These are phyloP conservation scores for Caryopteris hybrid DNA, from an alignment of 305 asterid genomes.

Conservation along the genomic window DNA sequence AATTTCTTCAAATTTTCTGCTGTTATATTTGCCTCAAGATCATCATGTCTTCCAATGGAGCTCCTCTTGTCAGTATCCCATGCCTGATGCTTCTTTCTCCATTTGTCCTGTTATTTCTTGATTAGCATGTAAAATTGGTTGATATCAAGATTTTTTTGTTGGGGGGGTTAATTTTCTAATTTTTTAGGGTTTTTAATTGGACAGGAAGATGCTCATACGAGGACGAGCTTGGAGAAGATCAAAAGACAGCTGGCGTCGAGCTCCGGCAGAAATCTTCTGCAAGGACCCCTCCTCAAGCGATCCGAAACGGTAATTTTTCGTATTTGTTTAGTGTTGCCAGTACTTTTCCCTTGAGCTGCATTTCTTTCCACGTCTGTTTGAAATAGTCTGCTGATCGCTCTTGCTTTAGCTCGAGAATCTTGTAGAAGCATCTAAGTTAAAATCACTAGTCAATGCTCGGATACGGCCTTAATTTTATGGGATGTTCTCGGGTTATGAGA, in stretches of 20 bases:
- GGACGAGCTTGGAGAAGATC: constrained; percentile 96
- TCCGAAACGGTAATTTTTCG: constrained; percentile 73
- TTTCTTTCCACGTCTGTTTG: not conserved
- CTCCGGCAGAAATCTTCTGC: constrained; percentile 87
- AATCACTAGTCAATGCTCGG: not conserved
- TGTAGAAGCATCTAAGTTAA: not conserved
- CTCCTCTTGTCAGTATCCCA: constrained; percentile 46
- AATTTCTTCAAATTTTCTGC: not conserved
- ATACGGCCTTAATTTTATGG: not conserved
- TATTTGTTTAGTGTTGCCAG: not conserved
- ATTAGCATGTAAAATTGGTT: not conserved
- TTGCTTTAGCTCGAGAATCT: constrained; percentile 1
- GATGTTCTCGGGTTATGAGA: no score
- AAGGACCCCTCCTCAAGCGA: constrained; percentile 97
- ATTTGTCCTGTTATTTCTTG: not conserved
- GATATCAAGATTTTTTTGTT: not conserved
- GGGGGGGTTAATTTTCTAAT: constrained; percentile 8
- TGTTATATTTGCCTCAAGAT: not conserved
- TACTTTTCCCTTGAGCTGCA: constrained; percentile 9
- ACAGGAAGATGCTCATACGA: constrained; percentile 73
- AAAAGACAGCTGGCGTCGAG: constrained; percentile 91
- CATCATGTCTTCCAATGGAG: constrained; percentile 77
- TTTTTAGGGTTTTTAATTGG: constrained; percentile 25
- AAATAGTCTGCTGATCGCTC: not conserved
- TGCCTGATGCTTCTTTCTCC: not conserved